Conservation (phyloP, 805 yeast genomes). For the Hanseniaspora guilliermondii region DNA sequence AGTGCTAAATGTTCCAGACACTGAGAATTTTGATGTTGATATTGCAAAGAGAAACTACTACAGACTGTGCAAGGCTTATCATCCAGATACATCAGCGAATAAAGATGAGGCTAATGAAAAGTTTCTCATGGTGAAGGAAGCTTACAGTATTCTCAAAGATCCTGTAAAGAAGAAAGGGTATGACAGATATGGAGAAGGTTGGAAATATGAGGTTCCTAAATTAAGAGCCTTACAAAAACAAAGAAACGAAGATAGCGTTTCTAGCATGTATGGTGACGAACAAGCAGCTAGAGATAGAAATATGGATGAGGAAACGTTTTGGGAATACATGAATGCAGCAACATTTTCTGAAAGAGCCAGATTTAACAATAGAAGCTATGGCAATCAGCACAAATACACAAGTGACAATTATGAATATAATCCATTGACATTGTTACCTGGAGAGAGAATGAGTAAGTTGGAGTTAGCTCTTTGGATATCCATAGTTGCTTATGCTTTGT, state of each 20-base stretch:
- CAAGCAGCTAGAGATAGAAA: not conserved
- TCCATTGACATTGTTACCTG: not conserved
- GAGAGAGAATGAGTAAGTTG: not conserved
- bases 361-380: not conserved
- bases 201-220: not conserved
- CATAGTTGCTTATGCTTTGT: not conserved
- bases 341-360: not conserved
- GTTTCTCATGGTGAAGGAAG: constrained; percentile 9
- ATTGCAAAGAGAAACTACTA: constrained; percentile 1
- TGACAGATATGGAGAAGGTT: not conserved
- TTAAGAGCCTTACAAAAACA: not conserved
- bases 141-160: not conserved
- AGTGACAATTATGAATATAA: not conserved
- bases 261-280: not conserved
- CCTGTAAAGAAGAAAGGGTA: not conserved
- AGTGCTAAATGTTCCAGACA: not conserved
- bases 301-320: constrained; percentile 1
- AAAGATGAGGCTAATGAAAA: not conserved
- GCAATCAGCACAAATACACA: not conserved
- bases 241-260: not conserved
- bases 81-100: not conserved
- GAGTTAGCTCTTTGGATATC: not conserved
- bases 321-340: constrained; percentile 9
- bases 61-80: constrained; percentile 1
- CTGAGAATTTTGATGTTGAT: not conserved